Conservation (phyloP, 2,329 filamentous ascomycete species). For the Aspergillus carbonarius region DNA sequence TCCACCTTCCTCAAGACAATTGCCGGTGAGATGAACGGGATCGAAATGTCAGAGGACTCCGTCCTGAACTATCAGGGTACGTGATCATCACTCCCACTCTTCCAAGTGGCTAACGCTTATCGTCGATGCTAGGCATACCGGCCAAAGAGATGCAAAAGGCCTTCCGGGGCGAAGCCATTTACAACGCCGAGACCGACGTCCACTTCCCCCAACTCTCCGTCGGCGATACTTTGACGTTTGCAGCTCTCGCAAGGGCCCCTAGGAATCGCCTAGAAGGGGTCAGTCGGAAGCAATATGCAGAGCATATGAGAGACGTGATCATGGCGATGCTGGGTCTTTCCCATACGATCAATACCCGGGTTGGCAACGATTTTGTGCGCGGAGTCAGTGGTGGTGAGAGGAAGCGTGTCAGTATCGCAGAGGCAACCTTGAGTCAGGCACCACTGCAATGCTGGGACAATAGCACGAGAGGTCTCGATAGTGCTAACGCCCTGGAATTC, state of each 20-base stretch:
- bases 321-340: constrained; percentile 47
- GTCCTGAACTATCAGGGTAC: constrained; percentile 26
- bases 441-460: constrained; percentile 51
- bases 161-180: constrained; percentile 85
- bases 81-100: not conserved
- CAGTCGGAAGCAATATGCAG: constrained; percentile 43
- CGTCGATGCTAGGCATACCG: constrained; percentile 29
- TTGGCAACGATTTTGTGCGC: constrained; percentile 57
- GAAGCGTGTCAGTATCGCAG: constrained; percentile 62
- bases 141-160: constrained; percentile 54
- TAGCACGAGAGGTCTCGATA: constrained; percentile 51
- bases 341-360: constrained; percentile 53
- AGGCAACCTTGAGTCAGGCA: constrained; percentile 49
- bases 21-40: constrained; percentile 73
- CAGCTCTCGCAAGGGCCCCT: constrained; percentile 65
- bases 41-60: constrained; percentile 54
- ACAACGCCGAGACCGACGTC: constrained; percentile 79
- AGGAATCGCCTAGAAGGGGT: constrained; percentile 38
- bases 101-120: too few relatives aligned
- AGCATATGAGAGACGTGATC: constrained; percentile 45
- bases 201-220: constrained; percentile 78
- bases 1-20: constrained; percentile 84
- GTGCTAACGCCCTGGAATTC: constrained; percentile 58
- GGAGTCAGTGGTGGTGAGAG: constrained; percentile 62
- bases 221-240: constrained; percentile 76